phyloP scores from a whole-genome alignment of 306 rosid species.

The Sindora glabra region DNA sequence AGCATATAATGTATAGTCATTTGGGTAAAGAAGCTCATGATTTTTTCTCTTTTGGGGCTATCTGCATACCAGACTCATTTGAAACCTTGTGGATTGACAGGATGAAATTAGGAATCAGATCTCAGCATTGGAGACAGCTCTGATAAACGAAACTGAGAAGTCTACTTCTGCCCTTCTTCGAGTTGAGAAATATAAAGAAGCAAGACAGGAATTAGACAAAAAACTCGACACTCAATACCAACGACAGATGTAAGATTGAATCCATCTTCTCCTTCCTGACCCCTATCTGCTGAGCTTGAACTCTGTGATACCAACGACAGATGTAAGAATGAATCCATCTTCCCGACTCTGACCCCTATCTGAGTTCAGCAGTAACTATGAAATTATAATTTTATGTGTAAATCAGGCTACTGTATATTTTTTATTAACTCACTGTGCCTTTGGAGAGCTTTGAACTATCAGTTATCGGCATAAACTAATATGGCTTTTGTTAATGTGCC shows the following conservation, averaged over 20 bases:
- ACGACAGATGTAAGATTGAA: constrained; percentile 61
- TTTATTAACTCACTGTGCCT: constrained; percentile 2
- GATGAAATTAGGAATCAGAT: constrained; percentile 69
- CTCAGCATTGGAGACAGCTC: constrained; percentile 51
- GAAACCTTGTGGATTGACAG: constrained; percentile 34
- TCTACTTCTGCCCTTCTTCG: constrained; percentile 42
- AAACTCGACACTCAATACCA: constrained; percentile 76
- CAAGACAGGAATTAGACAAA: constrained; percentile 66
- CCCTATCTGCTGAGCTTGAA: too few relatives aligned
- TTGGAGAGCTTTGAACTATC: background rate
- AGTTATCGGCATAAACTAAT: background rate
- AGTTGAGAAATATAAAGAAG: constrained; percentile 66
- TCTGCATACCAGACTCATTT: constrained; percentile 1
- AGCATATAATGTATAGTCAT: background rate
- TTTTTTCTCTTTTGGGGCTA: constrained; percentile 13
- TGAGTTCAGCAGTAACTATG: too few relatives aligned
- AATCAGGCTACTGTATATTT: background rate
- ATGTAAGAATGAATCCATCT: constrained; percentile 47
- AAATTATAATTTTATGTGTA: background rate
- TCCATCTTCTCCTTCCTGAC: background rate
- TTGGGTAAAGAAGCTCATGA: background rate
- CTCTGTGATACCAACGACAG: constrained; percentile 40
- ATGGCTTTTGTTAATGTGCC: constrained; percentile 3
- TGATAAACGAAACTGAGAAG: constrained; percentile 45
- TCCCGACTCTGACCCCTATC: background rate